These are phyloP conservation scores for Alternaria metachromatica DNA, from an alignment of 2,329 filamentous ascomycete genomes.

Conservation along the genomic window DNA sequence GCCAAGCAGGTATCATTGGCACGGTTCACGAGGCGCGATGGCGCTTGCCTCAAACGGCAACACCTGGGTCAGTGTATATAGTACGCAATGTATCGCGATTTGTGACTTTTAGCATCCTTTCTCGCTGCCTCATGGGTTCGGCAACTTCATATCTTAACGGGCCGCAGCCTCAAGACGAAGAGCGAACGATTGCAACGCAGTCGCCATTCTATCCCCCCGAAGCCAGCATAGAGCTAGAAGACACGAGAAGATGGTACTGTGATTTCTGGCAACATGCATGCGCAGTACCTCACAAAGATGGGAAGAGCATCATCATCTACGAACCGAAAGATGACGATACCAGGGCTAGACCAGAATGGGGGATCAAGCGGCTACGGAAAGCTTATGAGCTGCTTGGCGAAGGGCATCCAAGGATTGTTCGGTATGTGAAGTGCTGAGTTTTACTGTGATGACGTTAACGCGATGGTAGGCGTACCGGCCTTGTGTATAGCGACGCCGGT, in stretches of 20 bases:
- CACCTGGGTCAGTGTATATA: background rate
- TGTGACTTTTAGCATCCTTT: accelerated
- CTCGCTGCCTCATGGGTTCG: background rate
- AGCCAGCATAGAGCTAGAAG: background rate
- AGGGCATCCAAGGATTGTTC: background rate
- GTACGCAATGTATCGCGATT: background rate
- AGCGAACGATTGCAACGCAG: too few species aligned
- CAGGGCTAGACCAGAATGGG: background rate
- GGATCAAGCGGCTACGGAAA: background rate
- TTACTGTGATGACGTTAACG: background rate
- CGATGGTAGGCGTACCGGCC: background rate
- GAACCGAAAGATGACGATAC: background rate
- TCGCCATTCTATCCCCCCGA: too few species aligned
- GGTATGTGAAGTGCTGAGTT: background rate
- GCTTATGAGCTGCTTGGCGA: background rate
- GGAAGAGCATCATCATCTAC: background rate
- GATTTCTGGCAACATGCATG: background rate
- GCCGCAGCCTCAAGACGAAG: background rate
- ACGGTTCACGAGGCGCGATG: background rate
- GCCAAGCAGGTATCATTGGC: background rate
- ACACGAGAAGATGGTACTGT: background rate
- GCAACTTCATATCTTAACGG: background rate
- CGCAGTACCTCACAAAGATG: background rate
- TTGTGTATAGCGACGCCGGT: background rate
- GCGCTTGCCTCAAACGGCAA: background rate